These are phyloP conservation scores for Cladosporium sphaerospermum DNA, from an alignment of 2,329 filamentous ascomycete species.

Conservation along the genomic window DNA sequence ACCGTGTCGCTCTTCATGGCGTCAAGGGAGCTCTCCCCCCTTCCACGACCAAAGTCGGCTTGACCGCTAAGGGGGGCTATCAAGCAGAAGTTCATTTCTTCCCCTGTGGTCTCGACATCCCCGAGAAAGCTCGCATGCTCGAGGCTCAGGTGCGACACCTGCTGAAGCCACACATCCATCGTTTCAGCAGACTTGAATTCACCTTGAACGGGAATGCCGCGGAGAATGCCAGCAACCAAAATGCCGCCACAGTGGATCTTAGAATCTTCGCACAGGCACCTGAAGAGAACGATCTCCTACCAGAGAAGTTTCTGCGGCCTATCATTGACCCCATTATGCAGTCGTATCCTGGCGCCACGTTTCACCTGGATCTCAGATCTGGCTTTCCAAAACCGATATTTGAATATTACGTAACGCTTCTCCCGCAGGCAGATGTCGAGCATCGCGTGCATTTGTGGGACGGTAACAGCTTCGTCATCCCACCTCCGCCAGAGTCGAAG, in stretches of 20 bases:
- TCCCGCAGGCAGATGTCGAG: slow-evolving; percentile 25
- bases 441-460: slow-evolving; percentile 26
- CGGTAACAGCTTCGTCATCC: slow-evolving; percentile 28
- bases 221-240: slow-evolving; percentile 36
- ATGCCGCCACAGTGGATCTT: slow-evolving; percentile 45
- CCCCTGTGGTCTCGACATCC: slow-evolving; percentile 40
- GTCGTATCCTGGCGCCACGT: slow-evolving; percentile 28
- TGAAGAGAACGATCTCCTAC: slow-evolving; percentile 21
- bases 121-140: slow-evolving; percentile 42
- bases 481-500: slow-evolving; percentile 28
- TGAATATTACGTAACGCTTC: slow-evolving; percentile 38
- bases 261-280: slow-evolving; percentile 35
- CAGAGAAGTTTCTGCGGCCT: slow-evolving; percentile 30
- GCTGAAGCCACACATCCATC: slow-evolving; percentile 31
- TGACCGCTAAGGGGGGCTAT: slow-evolving; percentile 43
- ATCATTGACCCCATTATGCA: slow-evolving; percentile 42
- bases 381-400: slow-evolving; percentile 35
- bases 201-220: slow-evolving; percentile 40
- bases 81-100: slow-evolving; percentile 43
- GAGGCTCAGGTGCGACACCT: slow-evolving; percentile 39
- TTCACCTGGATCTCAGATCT: slow-evolving; percentile 32
- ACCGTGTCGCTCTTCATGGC: slow-evolving; percentile 45
- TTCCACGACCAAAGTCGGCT: slow-evolving; percentile 45
- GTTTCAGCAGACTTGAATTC: slow-evolving; percentile 33
- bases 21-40: slow-evolving; percentile 41